A percentile compares a stretch with the other conserved stretches of the same genome.
Conservation (phyloP, 2,329 filamentous ascomycete species). For the Pseudocercospora cruenta region DNA sequence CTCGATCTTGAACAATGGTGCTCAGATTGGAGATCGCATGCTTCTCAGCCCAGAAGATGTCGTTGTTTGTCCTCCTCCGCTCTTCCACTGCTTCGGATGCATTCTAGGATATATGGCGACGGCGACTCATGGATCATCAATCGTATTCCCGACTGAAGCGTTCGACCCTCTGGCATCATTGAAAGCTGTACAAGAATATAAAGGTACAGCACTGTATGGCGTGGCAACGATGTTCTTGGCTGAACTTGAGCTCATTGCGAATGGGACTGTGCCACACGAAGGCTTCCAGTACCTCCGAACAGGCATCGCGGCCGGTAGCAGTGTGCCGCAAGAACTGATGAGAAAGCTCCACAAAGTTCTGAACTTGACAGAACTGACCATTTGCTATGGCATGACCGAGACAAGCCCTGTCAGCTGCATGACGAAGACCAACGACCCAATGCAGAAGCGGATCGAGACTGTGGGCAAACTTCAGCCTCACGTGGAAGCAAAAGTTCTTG, state of each 20-base stretch:
- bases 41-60: slow-evolving; percentile 72
- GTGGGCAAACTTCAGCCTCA: slow-evolving; percentile 86
- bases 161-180: slow-evolving; percentile 80
- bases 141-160: slow-evolving; percentile 83
- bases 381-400: slow-evolving; percentile 97
- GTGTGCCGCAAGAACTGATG: slow-evolving; percentile 84
- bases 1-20: slow-evolving; percentile 90
- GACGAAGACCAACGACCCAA: slow-evolving; percentile 77
- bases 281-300: slow-evolving; percentile 73
- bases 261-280: slow-evolving; percentile 42
- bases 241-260: slow-evolving; percentile 72
- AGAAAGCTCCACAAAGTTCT: slow-evolving; percentile 70
- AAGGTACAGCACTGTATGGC: slow-evolving; percentile 75
- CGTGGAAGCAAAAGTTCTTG: slow-evolving; percentile 76
- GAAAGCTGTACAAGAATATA: slow-evolving; percentile 63
- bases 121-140: slow-evolving; percentile 77
- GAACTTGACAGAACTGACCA: slow-evolving; percentile 80
- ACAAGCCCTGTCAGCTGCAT: slow-evolving; percentile 75
- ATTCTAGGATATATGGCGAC: slow-evolving; percentile 97
- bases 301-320: slow-evolving; percentile 88
- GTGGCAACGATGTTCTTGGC: slow-evolving; percentile 96
- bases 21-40: slow-evolving; percentile 84
- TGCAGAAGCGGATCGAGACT: slow-evolving; percentile 71
- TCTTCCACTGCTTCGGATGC: slow-evolving; percentile 78
- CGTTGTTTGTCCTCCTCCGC: slow-evolving; percentile 65